Base-by-base conservation (phyloP, 345 rosid genomes). In the Viola odorata region DNA sequence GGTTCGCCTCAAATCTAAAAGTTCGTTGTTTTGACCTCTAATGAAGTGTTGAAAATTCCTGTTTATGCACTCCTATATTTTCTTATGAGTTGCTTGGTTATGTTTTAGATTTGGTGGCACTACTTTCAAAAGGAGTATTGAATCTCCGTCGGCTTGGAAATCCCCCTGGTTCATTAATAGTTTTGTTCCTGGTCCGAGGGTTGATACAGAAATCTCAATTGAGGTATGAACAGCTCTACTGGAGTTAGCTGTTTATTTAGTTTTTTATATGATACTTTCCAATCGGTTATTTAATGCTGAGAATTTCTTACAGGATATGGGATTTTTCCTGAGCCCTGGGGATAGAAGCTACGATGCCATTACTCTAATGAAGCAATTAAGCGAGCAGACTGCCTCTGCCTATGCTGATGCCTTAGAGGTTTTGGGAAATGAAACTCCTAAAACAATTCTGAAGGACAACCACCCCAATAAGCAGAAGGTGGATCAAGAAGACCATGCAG, bases 101-200 rank as follows among this genome's bases (percentile, higher is more conserved):
- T 14, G 59, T 75, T 68, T 36, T 81, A 91, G 99, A 73, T 88
- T 88, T 68, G 85, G 94, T 63, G 95, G 78, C 49, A 94, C 97
- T 63, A 97, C 97, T 38, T 85, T 88, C 67, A 82, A 71, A 72
- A 82, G 95, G 77, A 84, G 89, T 61, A 72, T 91, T 8, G 97
- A 95, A 67, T 95, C 99, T 45, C 99, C 96, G 54, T 91, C 96
- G 23, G 97, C 92, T 41, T 95, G 99, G 99, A 95, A 86, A 70
- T 94, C 99, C 10, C 99, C 99, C 45, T 85, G 92, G 89, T 95
- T 85, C 67, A 57, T 95, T 10, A 88, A 88, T 75, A 78, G 96
- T 53, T 81, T 95, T 63, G 65, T 85, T 45, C 88, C 89, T 12
- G 95, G 95, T 55, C 88, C 97, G 60, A 82, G 88, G 71, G 63